Percentiles rank a stretch among this genome's conserved stretches.
Conservation (phyloP, 805 yeast species). For the Ogataea chonburiensis region DNA sequence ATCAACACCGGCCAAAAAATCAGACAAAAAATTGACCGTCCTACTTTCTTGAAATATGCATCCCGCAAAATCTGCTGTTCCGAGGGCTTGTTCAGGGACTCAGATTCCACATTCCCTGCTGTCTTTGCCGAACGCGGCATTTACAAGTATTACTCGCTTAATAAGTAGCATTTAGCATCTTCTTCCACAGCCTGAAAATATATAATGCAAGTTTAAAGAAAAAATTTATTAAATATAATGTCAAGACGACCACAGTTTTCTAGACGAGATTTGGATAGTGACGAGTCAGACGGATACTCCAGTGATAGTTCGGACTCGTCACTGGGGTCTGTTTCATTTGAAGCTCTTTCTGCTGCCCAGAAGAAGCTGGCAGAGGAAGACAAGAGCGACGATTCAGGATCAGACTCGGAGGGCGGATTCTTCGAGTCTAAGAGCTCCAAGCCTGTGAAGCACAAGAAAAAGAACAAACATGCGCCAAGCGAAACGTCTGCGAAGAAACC, state of each 20-base stretch:
- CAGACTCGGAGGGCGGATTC: slow-evolving; percentile 32
- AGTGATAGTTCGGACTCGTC: slow-evolving; percentile 2
- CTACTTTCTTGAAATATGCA: slow-evolving; percentile 51
- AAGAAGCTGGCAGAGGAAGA: slow-evolving; percentile 35
- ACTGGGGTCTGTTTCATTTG: slow-evolving; percentile 51
- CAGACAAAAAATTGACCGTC: slow-evolving; percentile 43
- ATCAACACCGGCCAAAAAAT: slow-evolving; percentile 62
- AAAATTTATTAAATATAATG: slow-evolving; percentile 3
- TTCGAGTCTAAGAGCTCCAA: slow-evolving; percentile 37
- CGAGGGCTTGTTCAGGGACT: slow-evolving; percentile 45
- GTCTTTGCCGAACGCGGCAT: slow-evolving; percentile 52
- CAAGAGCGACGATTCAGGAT: slow-evolving; percentile 23
- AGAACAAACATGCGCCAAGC: slow-evolving; percentile 82
- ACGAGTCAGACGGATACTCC: slow-evolving; percentile 14
- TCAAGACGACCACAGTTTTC: slow-evolving; percentile 26
- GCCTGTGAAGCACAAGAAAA: slow-evolving; percentile 34
- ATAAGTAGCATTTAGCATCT: slow-evolving; percentile 33
- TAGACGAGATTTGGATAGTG: slow-evolving; percentile 25
- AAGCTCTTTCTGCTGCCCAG: slow-evolving; percentile 61
- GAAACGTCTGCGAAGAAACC: slow-evolving; percentile 74
- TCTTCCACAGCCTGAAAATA: slow-evolving; percentile 4
- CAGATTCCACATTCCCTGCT: slow-evolving; percentile 49
- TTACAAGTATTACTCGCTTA: slow-evolving; percentile 56
- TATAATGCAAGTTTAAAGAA: not conserved
- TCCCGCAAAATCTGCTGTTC: slow-evolving; percentile 54